phyloP scores from a whole-genome alignment of 176 grass and related monocot genomes.

The Dactylis glomerata region DNA sequence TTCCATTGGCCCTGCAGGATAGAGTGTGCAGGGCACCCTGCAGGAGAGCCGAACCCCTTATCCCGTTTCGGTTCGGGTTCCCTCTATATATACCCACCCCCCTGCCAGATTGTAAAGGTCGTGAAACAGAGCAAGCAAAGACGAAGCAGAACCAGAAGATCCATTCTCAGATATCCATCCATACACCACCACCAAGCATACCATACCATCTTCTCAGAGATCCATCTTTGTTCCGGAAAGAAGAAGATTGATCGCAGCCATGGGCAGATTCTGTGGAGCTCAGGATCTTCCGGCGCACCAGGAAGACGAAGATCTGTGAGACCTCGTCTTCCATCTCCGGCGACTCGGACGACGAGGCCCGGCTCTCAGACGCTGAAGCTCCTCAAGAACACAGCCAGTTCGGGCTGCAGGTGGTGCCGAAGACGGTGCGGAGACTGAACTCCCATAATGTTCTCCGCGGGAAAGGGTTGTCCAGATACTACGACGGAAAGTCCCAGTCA shows the following conservation, averaged over 20 bases:
- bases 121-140: constrained; percentile 17
- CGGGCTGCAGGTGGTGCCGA: background rate
- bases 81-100: constrained; percentile 29
- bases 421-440: constrained; percentile 25
- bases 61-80: constrained; percentile 22
- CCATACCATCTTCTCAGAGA: background rate
- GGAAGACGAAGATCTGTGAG: constrained; percentile 57
- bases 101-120: background rate
- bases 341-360: constrained; percentile 39
- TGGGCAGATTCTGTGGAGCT: constrained; percentile 34
- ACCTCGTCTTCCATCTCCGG: constrained; percentile 60
- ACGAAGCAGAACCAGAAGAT: background rate
- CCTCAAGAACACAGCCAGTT: too few species aligned
- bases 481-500: constrained; percentile 84
- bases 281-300: constrained; percentile 15
- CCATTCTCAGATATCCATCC: too few species aligned
- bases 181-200: background rate
- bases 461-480: constrained; percentile 76
- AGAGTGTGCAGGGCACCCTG: too few species aligned
- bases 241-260: background rate
- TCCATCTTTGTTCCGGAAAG: constrained; percentile 8
- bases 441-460: constrained; percentile 43
- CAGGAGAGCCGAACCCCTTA: background rate
- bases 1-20: too few species aligned
- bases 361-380: constrained; percentile 28